phyloP scores from a whole-genome alignment of 495 filamentous ascomycete species.

The Glonium stellatum region DNA sequence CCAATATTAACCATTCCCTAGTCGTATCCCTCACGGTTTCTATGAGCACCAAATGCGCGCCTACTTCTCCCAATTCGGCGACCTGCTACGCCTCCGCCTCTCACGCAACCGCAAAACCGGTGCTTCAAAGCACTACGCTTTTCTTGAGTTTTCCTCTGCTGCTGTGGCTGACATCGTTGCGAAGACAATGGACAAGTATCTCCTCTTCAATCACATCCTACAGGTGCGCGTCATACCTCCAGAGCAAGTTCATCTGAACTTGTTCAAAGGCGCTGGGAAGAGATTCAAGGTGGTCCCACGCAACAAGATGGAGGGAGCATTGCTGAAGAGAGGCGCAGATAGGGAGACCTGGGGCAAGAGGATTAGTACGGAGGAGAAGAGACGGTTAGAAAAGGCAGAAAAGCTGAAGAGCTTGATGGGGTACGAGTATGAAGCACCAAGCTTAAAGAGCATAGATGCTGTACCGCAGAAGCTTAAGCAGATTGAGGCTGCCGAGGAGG shows the following conservation, averaged over 20 bases:
- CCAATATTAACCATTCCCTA: slow-evolving; percentile 30
- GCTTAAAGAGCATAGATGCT: slow-evolving; percentile 59
- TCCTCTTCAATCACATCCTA: slow-evolving; percentile 86
- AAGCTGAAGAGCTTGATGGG: slow-evolving; percentile 66
- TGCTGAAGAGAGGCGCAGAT: slow-evolving; percentile 59
- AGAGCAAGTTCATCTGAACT: slow-evolving; percentile 66
- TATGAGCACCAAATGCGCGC: slow-evolving; percentile 90
- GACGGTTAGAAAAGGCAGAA: slow-evolving; percentile 56
- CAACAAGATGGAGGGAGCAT: slow-evolving; percentile 71
- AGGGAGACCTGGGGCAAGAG: slow-evolving; percentile 70
- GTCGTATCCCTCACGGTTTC: slow-evolving; percentile 88
- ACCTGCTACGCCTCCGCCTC: slow-evolving; percentile 71
- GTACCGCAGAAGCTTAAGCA: slow-evolving; percentile 38
- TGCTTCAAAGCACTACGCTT: slow-evolving; percentile 82
- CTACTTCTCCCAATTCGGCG: slow-evolving; percentile 95
- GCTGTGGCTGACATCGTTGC: slow-evolving; percentile 83
- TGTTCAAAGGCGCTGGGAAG: slow-evolving; percentile 82
- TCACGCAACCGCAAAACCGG: slow-evolving; percentile 88
- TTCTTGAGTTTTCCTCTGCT: slow-evolving; percentile 75
- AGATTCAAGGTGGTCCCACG: slow-evolving; percentile 82
- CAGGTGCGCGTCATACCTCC: slow-evolving; percentile 71
- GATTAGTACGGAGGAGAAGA: slow-evolving; percentile 62
- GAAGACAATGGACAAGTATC: slow-evolving; percentile 95
- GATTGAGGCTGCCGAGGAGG: slow-evolving; percentile 35
- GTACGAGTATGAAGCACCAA: slow-evolving; percentile 75